Evolutionary conservation across 768 basidiomycete genomes (phyloP).

Genomic region (Steccherinum ochraceum): DNA sequence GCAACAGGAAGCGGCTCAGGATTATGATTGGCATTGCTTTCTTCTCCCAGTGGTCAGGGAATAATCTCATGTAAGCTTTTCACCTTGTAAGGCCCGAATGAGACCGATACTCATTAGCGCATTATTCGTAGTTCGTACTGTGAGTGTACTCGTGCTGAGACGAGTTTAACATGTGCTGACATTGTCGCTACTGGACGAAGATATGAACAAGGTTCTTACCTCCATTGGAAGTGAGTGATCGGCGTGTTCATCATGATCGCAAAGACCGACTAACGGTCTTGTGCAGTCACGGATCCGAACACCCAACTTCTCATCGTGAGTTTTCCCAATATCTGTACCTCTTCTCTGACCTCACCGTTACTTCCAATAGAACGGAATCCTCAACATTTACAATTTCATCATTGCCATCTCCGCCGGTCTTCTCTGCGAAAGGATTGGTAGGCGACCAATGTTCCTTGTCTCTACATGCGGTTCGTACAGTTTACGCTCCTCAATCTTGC

Average conservation of each 20-base stretch:
- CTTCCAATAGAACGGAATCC: slow-evolving; percentile 38
- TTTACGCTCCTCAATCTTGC: background rate
- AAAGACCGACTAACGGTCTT: background rate
- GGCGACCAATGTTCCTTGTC: slow-evolving; percentile 43
- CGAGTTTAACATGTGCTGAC: background rate
- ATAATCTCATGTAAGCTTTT: slow-evolving; percentile 34
- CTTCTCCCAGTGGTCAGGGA: slow-evolving; percentile 67
- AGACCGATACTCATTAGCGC: no score
- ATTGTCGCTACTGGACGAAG: slow-evolving; percentile 14
- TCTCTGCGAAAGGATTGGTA: slow-evolving; percentile 42
- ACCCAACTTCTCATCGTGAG: slow-evolving; percentile 37
- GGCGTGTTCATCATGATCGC: background rate
- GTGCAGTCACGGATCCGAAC: slow-evolving; percentile 34
- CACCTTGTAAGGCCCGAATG: background rate
- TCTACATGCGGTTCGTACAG: slow-evolving; percentile 37
- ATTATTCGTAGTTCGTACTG: slow-evolving; percentile 22
- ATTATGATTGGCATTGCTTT: slow-evolving; percentile 54
- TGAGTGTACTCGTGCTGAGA: slow-evolving; percentile 9
- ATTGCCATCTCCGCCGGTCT: slow-evolving; percentile 44
- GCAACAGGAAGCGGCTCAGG: slow-evolving; percentile 48
- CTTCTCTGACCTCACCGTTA: background rate
- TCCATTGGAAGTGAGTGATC: slow-evolving; percentile 38
- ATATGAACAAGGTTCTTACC: slow-evolving; percentile 49
- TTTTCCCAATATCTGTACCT: background rate
- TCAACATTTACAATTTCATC: slow-evolving; percentile 51